A percentile compares a stretch with the other conserved stretches of the same genome.
Conservation (phyloP, 192 early-diverging fungal species). For the Hyaloraphidium curvatum region DNA sequence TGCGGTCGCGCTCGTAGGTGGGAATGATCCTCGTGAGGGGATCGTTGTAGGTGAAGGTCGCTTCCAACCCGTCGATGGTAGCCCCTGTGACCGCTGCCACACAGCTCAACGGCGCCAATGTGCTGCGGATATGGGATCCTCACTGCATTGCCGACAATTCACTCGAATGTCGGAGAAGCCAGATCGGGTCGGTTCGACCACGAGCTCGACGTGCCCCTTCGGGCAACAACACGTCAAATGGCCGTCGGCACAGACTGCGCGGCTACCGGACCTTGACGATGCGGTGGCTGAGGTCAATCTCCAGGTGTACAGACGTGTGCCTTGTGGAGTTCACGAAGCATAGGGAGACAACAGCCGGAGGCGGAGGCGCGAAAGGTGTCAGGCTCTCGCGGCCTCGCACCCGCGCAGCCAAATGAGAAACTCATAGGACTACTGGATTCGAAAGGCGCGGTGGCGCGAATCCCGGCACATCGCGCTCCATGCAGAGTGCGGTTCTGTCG, state of each 20-base stretch:
- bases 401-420: no score
- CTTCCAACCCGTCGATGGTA: background rate
- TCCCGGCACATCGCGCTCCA: no score
- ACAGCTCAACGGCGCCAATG: background rate
- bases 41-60: background rate
- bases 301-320: no score
- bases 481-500: no score
- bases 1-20: background rate
- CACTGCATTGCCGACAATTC: background rate
- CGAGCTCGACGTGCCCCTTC: background rate
- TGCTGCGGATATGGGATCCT: background rate
- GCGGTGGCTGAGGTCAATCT: no score
- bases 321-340: no score
- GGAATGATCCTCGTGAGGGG: background rate
- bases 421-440: no score
- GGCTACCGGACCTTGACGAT: no score
- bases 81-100: background rate
- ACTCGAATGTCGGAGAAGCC: background rate
- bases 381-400: no score
- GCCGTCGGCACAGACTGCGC: background rate
- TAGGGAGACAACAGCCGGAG: no score
- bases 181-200: background rate
- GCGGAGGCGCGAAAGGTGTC: no score
- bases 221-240: background rate
- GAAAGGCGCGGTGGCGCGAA: no score